Conservation (phyloP, 1,284 basidiomycete species). For the Thecaphora thlaspeos region DNA sequence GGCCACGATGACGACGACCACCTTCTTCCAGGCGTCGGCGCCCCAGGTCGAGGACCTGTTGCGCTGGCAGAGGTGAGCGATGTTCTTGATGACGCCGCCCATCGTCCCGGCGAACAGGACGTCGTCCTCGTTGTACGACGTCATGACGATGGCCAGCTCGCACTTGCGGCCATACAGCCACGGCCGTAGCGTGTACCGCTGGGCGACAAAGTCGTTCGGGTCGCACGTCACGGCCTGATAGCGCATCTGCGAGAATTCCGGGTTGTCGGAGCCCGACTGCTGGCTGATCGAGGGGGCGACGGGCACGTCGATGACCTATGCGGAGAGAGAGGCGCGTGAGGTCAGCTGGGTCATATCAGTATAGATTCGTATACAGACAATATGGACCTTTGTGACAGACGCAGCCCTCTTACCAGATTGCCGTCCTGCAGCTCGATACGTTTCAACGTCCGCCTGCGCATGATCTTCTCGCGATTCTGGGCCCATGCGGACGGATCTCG, state of each 20-base stretch:
- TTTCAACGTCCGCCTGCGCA: constrained; percentile 58
- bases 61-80: constrained; percentile 70
- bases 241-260: constrained; percentile 76
- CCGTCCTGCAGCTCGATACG: constrained; percentile 56
- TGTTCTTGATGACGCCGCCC: constrained; percentile 81
- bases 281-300: constrained; percentile 59
- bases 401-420: too few relatives aligned
- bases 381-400: too few relatives aligned
- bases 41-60: constrained; percentile 96
- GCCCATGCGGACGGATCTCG: constrained; percentile 15
- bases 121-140: constrained; percentile 91
- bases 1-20: constrained; percentile 70
- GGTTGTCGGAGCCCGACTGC: constrained; percentile 64
- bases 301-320: constrained; percentile 57
- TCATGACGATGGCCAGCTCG: constrained; percentile 78
- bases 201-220: constrained; percentile 83
- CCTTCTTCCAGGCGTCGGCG: constrained; percentile 90
- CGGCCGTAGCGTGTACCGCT: constrained; percentile 81
- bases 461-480: constrained; percentile 33
- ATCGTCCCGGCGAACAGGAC: constrained; percentile 87
- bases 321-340: too few relatives aligned
- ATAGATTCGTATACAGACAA: too few relatives aligned
- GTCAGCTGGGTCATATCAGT: too few relatives aligned
- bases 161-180: constrained; percentile 74
- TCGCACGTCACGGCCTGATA: constrained; percentile 53